A percentile compares a stretch with the other conserved stretches of the same genome.
phyloP scores from a whole-genome alignment of 345 rosid species.

The Balakata baccata region DNA sequence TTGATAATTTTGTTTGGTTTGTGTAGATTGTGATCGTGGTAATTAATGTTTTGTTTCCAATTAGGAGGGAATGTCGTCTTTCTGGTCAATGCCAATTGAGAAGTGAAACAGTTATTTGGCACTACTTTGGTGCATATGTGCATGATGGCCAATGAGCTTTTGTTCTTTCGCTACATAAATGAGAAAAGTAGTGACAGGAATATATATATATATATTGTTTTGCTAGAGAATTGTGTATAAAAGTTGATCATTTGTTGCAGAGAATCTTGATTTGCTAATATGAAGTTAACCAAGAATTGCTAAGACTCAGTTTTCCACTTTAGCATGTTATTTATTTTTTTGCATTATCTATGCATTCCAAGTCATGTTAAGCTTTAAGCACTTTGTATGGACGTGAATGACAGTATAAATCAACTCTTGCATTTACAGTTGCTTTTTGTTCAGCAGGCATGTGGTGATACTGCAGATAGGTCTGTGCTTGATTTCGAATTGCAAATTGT shows the following conservation, averaged over 20 bases:
- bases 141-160: no score
- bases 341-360: background rate
- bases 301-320: background rate
- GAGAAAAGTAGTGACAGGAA: background rate
- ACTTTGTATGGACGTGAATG: background rate
- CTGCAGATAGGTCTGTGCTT: background rate
- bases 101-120: background rate
- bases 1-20: background rate
- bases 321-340: background rate
- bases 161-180: no score
- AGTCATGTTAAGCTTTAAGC: background rate
- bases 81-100: background rate
- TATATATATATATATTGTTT: no score
- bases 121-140: no score
- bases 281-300: background rate
- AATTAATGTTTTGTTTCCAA: background rate
- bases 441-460: constrained; percentile 13
- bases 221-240: no score
- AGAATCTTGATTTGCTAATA: background rate
- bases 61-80: background rate
- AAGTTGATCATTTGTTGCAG: background rate
- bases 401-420: background rate
- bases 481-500: background rate
- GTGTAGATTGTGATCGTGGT: background rate
- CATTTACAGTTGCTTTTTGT: background rate